phyloP scores from a whole-genome alignment of 208 protist species.

The Leishmania turanica region DNA sequence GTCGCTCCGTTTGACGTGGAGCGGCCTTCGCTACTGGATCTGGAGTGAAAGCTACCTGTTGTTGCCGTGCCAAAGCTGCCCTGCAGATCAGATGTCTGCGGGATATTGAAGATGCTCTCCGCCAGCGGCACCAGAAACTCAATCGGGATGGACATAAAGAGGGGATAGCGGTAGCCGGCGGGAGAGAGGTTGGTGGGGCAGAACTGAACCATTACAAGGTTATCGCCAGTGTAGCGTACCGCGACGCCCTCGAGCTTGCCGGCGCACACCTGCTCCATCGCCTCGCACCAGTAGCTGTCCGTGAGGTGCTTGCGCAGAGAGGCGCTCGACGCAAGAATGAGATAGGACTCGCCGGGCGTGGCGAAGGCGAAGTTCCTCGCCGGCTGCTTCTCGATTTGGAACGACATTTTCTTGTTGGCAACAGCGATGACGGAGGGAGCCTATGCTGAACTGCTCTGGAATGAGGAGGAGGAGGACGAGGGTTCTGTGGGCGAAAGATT shows the following conservation, averaged over 20 bases:
- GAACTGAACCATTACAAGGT: slow-evolving; percentile 88
- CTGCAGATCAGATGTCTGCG: slow-evolving; percentile 22
- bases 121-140: slow-evolving; percentile 81
- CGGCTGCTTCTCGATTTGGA: slow-evolving; percentile 28
- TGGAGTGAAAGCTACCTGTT: slow-evolving; percentile 39
- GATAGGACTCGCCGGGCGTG: slow-evolving; percentile 73
- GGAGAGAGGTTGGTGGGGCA: slow-evolving; percentile 67
- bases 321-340: slow-evolving; percentile 70
- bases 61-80: slow-evolving; percentile 46
- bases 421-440: neutral
- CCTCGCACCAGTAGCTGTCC: slow-evolving; percentile 91
- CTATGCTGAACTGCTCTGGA: neutral
- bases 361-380: slow-evolving; percentile 58
- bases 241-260: slow-evolving; percentile 82
- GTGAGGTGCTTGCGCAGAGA: slow-evolving; percentile 78
- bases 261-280: slow-evolving; percentile 89
- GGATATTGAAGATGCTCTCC: slow-evolving; percentile 28
- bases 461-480: neutral
- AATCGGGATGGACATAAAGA: slow-evolving; percentile 91
- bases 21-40: slow-evolving; percentile 26
- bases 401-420: slow-evolving; percentile 38
- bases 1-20: slow-evolving; percentile 7
- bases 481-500: neutral
- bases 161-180: slow-evolving; percentile 82
- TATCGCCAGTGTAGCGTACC: slow-evolving; percentile 88